These are phyloP conservation scores for Starmerella stigmatis DNA, from an alignment of 805 yeast genomes.

Conservation along the genomic window DNA sequence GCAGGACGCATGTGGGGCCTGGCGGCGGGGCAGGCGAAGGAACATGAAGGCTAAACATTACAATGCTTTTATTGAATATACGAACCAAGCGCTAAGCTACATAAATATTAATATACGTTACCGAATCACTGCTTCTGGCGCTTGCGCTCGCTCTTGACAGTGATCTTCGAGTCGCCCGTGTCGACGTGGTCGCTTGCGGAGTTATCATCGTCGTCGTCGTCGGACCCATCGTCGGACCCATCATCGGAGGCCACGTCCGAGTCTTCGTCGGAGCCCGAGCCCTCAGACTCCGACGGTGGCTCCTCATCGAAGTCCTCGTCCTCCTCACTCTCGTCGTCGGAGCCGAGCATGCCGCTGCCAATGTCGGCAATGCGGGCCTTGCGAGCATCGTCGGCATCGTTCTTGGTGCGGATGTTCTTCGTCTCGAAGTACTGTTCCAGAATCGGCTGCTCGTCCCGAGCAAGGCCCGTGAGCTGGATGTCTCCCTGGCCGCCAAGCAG, in stretches of 20 bases:
- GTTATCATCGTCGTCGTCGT: constrained; percentile 13
- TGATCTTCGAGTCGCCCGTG: constrained; percentile 18
- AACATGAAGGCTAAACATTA: no score
- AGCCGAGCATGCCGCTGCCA: constrained; percentile 41
- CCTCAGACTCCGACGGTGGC: constrained; percentile 59
- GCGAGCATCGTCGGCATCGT: constrained; percentile 83
- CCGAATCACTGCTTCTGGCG: constrained; percentile 1
- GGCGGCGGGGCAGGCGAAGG: no score
- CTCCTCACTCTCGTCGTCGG: constrained; percentile 37
- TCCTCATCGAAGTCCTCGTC: constrained; percentile 77
- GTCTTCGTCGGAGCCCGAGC: constrained; percentile 37
- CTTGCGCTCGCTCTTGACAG: constrained; percentile 16
- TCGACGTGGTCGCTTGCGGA: constrained; percentile 7
- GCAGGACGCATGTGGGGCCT: no score
- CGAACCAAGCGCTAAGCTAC: no score
- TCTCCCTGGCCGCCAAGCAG: constrained; percentile 52
- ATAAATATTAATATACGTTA: background rate
- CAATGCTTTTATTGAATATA: no score
- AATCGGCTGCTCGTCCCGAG: constrained; percentile 75
- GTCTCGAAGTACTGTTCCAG: constrained; percentile 67
- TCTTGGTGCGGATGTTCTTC: constrained; percentile 69
- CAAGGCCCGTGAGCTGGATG: constrained; percentile 79
- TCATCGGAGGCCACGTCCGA: constrained; percentile 6
- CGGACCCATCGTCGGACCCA: constrained; percentile 1
- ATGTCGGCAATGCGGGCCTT: constrained; percentile 67